Evolutionary conservation across 441 rosid species (phyloP).

Genomic region (Biscutella laevigata): DNA sequence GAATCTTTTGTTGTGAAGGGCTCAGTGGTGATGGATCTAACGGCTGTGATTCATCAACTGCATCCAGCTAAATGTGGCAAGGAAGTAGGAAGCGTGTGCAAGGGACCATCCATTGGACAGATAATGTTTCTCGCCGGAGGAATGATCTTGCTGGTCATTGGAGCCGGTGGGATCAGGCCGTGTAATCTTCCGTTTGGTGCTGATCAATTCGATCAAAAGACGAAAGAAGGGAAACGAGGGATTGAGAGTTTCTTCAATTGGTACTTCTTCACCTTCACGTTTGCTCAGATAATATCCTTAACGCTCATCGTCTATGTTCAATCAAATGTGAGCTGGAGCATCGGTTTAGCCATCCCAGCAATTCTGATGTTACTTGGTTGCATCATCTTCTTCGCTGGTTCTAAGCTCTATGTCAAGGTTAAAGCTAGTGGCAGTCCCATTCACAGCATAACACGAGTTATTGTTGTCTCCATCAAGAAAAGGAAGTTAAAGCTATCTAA

Average conservation of each 20-base stretch:
- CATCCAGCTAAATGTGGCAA: constrained; percentile 46
- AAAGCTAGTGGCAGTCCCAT: constrained; percentile 60
- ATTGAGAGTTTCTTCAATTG: constrained; percentile 65
- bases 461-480: constrained; percentile 48
- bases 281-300: constrained; percentile 51
- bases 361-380: constrained; percentile 56
- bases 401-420: constrained; percentile 53
- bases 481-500: constrained; percentile 28
- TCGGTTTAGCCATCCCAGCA: constrained; percentile 59
- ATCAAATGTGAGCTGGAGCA: constrained; percentile 62
- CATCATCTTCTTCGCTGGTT: constrained; percentile 49
- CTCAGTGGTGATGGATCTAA: constrained; percentile 40
- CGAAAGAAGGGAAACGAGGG: constrained; percentile 54
- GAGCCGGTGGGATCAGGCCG: constrained; percentile 71
- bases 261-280: constrained; percentile 64
- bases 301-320: constrained; percentile 58
- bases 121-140: constrained; percentile 35
- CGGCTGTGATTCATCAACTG: constrained; percentile 41
- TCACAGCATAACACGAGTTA: constrained; percentile 35
- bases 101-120: constrained; percentile 45
- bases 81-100: constrained; percentile 29
- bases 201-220: constrained; percentile 58
- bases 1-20: constrained; percentile 34
- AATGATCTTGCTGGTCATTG: constrained; percentile 41
- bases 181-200: constrained; percentile 72